Conservation (phyloP, 345 rosid species). For the rapeseed (Brassica napus) region Da-Ae NC_063442.1:7301501-7302000, state of each 20-base stretch:
- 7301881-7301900: conserved; percentile 80
- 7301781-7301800: conserved; percentile 33
- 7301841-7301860: conserved; percentile 41
- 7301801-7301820: neutral
- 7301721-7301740: conserved; percentile 27
- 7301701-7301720: conserved; percentile 17
- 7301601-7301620: neutral
- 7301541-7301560: too few relatives aligned
- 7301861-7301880: conserved; percentile 60
- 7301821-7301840: conserved; percentile 21
- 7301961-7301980: conserved; percentile 28
- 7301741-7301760: conserved; percentile 9
- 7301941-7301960: conserved; percentile 18
- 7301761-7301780: conserved; percentile 36
- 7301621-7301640: neutral
- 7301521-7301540: too few relatives aligned
- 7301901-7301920: conserved; percentile 80
- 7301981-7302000: conserved; percentile 33
- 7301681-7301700: conserved; percentile 14
- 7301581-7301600: neutral
- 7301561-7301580: too few relatives aligned
- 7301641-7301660: neutral
- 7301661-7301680: neutral
- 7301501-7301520: too few relatives aligned
- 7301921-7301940: conserved; percentile 54